Evolutionary conservation across 2,329 filamentous ascomycete genomes (phyloP).

Genomic region (Pleochaeta shiraiana): DNA sequence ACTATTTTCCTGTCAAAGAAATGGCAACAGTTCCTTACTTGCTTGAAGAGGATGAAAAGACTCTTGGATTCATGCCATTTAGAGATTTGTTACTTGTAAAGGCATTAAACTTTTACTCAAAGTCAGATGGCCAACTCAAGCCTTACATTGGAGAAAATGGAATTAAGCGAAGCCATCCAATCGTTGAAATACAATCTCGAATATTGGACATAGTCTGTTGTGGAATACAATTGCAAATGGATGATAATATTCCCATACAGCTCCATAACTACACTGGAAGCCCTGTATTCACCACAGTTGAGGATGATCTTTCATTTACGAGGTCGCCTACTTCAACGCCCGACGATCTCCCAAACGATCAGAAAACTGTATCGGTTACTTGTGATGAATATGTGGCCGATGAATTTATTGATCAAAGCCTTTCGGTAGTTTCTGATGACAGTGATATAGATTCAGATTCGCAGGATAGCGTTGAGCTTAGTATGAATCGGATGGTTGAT

Average conservation of each 20-base stretch:
- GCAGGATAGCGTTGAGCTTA: conserved; percentile 21
- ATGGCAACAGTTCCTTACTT: conserved; percentile 37
- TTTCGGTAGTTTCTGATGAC: conserved; percentile 5
- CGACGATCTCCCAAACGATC: neutral
- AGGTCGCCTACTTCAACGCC: neutral
- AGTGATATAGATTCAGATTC: conserved; percentile 11
- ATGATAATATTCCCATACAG: conserved; percentile 21
- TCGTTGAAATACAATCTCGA: conserved; percentile 44
- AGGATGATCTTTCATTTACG: conserved; percentile 24
- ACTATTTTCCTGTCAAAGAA: conserved; percentile 33
- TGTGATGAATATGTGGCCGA: conserved; percentile 1
- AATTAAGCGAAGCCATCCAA: conserved; percentile 30
- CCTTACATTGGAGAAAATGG: conserved; percentile 24
- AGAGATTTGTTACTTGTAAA: conserved; percentile 24
- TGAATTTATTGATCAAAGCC: neutral
- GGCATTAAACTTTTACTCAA: conserved; percentile 28
- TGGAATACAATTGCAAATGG: conserved; percentile 33
- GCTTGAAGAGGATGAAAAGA: conserved; percentile 45
- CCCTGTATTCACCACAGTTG: conserved; percentile 26
- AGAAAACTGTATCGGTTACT: neutral
- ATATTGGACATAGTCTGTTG: conserved; percentile 40
- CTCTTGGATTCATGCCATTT: conserved; percentile 41
- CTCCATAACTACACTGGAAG: conserved; percentile 21
- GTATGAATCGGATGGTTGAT: conserved; percentile 35
- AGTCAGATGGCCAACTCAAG: conserved; percentile 23